phyloP scores from a whole-genome alignment of 2,329 filamentous ascomycete genomes.

The Penicillium vulpinum region DNA sequence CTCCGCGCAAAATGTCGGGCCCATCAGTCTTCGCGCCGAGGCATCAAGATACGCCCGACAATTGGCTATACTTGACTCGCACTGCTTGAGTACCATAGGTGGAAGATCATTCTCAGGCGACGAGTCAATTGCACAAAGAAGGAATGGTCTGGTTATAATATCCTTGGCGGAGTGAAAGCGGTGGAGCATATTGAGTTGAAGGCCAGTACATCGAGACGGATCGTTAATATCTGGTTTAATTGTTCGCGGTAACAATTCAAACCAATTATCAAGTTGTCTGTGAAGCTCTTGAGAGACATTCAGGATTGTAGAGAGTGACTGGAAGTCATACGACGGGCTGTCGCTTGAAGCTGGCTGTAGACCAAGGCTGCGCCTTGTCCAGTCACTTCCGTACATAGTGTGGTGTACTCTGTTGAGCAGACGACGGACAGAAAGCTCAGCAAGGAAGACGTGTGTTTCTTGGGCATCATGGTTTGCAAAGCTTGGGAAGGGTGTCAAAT shows the following conservation, averaged over 20 bases:
- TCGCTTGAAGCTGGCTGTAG: constrained; percentile 6
- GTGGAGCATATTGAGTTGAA: constrained; percentile 6
- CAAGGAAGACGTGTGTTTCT: constrained; percentile 8
- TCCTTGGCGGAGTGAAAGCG: constrained; percentile 8
- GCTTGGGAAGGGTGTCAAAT: constrained; percentile 4
- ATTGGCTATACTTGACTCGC: constrained; percentile 4
- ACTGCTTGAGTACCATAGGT: constrained; percentile 5
- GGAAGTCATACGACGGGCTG: constrained; percentile 6
- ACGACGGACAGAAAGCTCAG: constrained; percentile 3
- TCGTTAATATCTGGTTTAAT: constrained; percentile 6
- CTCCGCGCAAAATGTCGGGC: background rate
- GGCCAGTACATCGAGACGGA: constrained; percentile 4
- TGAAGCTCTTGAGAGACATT: constrained; percentile 6
- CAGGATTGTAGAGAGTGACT: constrained; percentile 5
- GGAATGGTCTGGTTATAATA: constrained; percentile 8
- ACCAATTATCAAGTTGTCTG: constrained; percentile 5
- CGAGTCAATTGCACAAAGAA: constrained; percentile 3
- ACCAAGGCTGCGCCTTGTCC: constrained; percentile 6
- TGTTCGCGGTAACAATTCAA: background rate
- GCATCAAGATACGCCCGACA: constrained; percentile 4
- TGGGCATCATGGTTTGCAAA: background rate
- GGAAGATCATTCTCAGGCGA: background rate
- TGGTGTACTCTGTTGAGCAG: constrained; percentile 6
- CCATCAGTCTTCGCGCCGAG: constrained; percentile 1
- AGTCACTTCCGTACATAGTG: constrained; percentile 7